Conservation (phyloP, 139 green algal species). For the Chlamydomonas eustigma region DNA sequence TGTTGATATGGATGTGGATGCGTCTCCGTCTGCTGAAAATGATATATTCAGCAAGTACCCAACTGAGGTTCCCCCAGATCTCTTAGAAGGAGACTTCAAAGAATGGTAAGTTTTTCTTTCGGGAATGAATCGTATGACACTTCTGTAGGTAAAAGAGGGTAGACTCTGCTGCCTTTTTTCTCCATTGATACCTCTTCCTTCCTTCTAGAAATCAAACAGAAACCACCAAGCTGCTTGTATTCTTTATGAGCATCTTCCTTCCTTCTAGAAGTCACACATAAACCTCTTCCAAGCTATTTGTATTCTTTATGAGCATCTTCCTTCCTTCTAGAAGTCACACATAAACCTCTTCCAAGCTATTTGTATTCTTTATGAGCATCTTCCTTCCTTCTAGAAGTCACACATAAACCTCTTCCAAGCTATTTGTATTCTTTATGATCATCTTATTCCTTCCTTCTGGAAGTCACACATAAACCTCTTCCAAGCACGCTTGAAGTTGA, state of each 20-base stretch:
- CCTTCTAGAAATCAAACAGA: neutral
- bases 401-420: no score
- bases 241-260: neutral
- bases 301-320: neutral
- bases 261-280: neutral
- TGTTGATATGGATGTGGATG: no score
- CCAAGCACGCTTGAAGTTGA: no score
- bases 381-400: neutral
- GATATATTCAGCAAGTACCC: no score
- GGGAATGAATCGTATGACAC: neutral
- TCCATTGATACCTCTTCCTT: no score
- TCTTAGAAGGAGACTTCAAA: neutral
- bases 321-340: neutral
- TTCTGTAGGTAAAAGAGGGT: neutral
- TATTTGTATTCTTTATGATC: neutral
- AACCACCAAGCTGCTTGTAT: no score
- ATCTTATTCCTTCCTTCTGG: neutral
- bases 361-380: neutral
- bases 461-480: neutral
- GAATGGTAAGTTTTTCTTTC: neutral
- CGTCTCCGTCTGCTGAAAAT: no score
- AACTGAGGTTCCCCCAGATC: neutral
- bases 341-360: neutral
- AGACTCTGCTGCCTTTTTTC: no score
- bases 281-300: neutral